These are phyloP conservation scores for Haplosporangium sp. DNA, from an alignment of 371 early-diverging fungal species.

Conservation along the genomic window DNA sequence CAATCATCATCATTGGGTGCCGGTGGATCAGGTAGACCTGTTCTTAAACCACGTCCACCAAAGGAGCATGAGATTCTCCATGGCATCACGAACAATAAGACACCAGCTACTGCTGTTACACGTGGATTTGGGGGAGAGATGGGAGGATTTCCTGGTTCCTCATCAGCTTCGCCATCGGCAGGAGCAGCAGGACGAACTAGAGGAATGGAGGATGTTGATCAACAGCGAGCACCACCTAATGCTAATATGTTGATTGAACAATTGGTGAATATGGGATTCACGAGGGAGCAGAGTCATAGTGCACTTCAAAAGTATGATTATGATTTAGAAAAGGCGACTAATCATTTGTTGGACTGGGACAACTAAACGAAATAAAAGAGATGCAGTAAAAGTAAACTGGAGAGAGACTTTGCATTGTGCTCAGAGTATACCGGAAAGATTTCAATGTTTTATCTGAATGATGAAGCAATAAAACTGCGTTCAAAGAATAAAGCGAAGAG, in stretches of 20 bases:
- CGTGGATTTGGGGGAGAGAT: constrained; percentile 6
- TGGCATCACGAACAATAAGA: constrained; percentile 14
- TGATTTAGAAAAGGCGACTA: constrained; percentile 82
- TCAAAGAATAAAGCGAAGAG: too few species aligned
- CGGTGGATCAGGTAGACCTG: constrained; percentile 16
- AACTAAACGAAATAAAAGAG: constrained; percentile 8
- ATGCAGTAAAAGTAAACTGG: neutral
- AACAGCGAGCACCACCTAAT: constrained; percentile 34
- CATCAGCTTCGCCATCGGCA: neutral
- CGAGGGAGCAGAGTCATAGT: constrained; percentile 77
- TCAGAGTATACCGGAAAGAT: too few species aligned
- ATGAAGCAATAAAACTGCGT: too few species aligned
- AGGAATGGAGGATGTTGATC: constrained; percentile 8
- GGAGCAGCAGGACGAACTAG: neutral
- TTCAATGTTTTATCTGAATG: too few species aligned
- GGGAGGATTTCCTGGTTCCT: neutral
- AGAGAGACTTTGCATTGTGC: neutral
- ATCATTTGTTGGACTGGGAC: constrained; percentile 80
- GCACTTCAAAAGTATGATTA: constrained; percentile 85
- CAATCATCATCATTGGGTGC: neutral
- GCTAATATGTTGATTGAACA: constrained; percentile 59
- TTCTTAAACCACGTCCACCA: constrained; percentile 31
- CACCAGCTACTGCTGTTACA: constrained; percentile 4
- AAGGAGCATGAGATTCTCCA: constrained; percentile 44
- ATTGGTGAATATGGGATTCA: constrained; percentile 84